Base-by-base conservation (phyloP, 1,284 basidiomycete species). In the Chalciporus piperatoides region DNA sequence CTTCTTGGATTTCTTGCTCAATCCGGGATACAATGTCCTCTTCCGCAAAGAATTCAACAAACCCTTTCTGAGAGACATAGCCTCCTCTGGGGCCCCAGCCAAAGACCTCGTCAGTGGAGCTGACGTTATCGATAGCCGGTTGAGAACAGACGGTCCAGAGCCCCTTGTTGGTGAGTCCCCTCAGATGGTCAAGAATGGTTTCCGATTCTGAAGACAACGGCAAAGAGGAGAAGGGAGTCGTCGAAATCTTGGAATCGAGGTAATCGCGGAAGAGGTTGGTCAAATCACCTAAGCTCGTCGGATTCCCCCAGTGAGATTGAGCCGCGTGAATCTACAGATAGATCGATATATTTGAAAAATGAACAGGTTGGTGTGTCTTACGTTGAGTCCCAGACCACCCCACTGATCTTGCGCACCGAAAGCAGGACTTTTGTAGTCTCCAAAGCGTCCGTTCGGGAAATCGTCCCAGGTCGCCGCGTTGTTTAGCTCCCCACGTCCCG, bases 121-220 rank as follows among this genome's bases (percentile, higher is more conserved):
- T 72, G 11, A 75, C 81, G 4, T 89, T 90, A 63, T 98, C 89
- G 6, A 97, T 85, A 1, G 93, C 90, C 15, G 97, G 96, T 68
- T 99, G 97, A 15, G 94, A 97, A 7, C 93, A 93, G 23, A 99
- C 91, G 3, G 97, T 98, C 92, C 96, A 97, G 82, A 92, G 90
- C 2, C 87, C 86, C 49, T 74, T 71, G 35, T 73, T 67, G 6
- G 90, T 99, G 48, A 99, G 77, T 46, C 74, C 74, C 56, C 92
- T 79, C 14, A 99, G 79, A 55, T 91, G 79, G 2, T 81, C 74
- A 12, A 97, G 77, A 51, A 99, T 97, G 46, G 81, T 80, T 30
- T 76, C 67, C 0, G 96, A 95, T 71, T 99, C 97, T 3, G 81
- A 74, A 21, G 89, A 92, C 14, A 98, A 77, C 0, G 95, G 87